Conservation (phyloP, 257 asterid species). For the Fraxinus americana region DNA sequence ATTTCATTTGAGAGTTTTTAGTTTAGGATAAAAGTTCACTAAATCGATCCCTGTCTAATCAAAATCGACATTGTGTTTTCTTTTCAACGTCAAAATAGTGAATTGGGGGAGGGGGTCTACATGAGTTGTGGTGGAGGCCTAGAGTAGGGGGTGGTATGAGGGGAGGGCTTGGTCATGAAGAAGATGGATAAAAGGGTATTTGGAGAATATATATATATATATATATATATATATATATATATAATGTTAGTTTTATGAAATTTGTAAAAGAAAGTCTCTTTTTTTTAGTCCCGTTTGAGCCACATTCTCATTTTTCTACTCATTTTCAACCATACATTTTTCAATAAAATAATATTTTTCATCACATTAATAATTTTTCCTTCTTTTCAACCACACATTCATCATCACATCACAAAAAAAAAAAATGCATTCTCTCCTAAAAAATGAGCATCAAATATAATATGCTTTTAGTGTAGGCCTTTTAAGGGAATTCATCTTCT, state of each 20-base stretch:
- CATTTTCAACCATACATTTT: too few species aligned
- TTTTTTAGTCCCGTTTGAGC: too few species aligned
- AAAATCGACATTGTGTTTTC: not conserved
- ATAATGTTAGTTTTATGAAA: too few species aligned
- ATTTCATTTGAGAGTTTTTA: not conserved
- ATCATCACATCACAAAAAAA: too few species aligned
- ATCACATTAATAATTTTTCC: too few species aligned
- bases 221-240: too few species aligned
- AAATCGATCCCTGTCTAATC: not conserved
- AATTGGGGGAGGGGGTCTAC: not conserved
- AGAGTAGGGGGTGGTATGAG: not conserved
- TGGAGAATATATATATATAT: too few species aligned
- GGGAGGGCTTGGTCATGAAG: not conserved
- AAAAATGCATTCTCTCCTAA: too few species aligned
- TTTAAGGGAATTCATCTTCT: not conserved
- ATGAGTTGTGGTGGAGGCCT: not conserved
- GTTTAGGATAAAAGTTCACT: not conserved
- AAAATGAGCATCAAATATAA: too few species aligned
- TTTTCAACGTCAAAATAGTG: not conserved
- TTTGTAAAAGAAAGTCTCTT: not conserved
- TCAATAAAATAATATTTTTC: too few species aligned
- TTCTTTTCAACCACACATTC: too few species aligned
- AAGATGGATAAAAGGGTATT: not conserved
- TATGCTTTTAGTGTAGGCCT: not conserved
- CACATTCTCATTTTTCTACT: too few species aligned